Conservation (phyloP, 2,329 filamentous ascomycete species). For the Verticillium longisporum region DNA sequence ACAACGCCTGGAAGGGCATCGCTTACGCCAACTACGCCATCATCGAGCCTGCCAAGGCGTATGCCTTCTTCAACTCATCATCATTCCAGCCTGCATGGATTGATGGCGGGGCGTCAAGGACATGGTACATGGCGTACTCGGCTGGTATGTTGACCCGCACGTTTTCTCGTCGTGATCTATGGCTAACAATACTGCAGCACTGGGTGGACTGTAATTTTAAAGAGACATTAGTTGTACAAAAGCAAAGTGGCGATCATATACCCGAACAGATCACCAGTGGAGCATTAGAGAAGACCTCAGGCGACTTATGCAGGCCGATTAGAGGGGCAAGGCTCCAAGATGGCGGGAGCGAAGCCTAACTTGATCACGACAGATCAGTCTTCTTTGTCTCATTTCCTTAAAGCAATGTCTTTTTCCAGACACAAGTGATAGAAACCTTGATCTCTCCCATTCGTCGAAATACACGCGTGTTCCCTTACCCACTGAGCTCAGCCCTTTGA, state of each 20-base stretch:
- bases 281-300: not conserved
- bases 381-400: not conserved
- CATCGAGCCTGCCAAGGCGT: slow-evolving; percentile 62
- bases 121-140: slow-evolving; percentile 76
- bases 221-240: not conserved
- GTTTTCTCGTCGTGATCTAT: not conserved
- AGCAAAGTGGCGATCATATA: not conserved
- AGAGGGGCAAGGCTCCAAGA: not conserved
- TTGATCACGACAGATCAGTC: not conserved
- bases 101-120: slow-evolving; percentile 75
- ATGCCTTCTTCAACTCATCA: slow-evolving; percentile 62
- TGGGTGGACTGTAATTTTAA: not conserved
- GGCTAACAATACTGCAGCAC: not conserved
- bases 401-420: not conserved
- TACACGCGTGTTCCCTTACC: too few relatives aligned
- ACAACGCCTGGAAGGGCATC: slow-evolving; percentile 78
- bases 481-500: too few relatives aligned
- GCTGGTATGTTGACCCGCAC: slow-evolving; percentile 52
- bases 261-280: not conserved
- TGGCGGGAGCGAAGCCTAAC: not conserved
- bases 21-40: slow-evolving; percentile 77
- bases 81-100: slow-evolving; percentile 60
- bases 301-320: not conserved
- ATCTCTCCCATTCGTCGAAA: not conserved
- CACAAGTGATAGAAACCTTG: not conserved